These are phyloP conservation scores for Trifolium pratense DNA, from an alignment of 306 rosid species.

Conservation along the genomic window DNA sequence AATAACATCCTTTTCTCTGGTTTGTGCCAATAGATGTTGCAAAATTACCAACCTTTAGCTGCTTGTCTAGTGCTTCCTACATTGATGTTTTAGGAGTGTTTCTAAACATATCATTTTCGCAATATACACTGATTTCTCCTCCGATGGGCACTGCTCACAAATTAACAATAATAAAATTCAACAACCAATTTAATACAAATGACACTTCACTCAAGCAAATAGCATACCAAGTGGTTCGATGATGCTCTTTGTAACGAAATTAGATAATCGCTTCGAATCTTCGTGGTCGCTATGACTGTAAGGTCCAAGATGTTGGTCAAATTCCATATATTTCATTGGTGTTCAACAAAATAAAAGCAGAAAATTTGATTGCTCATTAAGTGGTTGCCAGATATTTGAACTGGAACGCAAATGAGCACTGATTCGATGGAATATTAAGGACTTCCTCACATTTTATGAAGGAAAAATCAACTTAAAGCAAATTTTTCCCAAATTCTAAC, in stretches of 20 bases:
- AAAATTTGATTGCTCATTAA: slow-evolving; percentile 19
- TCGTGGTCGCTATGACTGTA: slow-evolving; percentile 67
- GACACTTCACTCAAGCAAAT: slow-evolving; percentile 34
- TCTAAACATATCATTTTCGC: slow-evolving; percentile 56
- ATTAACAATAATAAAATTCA: slow-evolving; percentile 34
- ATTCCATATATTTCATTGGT: slow-evolving; percentile 59
- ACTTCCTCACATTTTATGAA: neutral
- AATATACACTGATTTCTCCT: slow-evolving; percentile 80
- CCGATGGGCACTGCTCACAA: slow-evolving; percentile 79
- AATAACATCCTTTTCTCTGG: slow-evolving; percentile 75
- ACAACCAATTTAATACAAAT: slow-evolving; percentile 20
- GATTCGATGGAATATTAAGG: slow-evolving; percentile 15
- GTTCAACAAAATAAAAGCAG: slow-evolving; percentile 9
- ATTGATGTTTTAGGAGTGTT: slow-evolving; percentile 53
- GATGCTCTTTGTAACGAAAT: slow-evolving; percentile 58
- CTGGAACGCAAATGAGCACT: slow-evolving; percentile 18
- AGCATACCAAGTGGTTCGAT: slow-evolving; percentile 67
- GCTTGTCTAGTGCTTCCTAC: slow-evolving; percentile 72
- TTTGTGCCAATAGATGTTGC: slow-evolving; percentile 55
- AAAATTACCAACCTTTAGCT: slow-evolving; percentile 60
- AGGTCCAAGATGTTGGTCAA: slow-evolving; percentile 89
- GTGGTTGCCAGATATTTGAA: slow-evolving; percentile 14
- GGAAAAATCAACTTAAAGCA: slow-evolving; percentile 17
- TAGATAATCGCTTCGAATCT: slow-evolving; percentile 79
- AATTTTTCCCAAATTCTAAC: slow-evolving; percentile 24